phyloP scores from a whole-genome alignment of 495 filamentous ascomycete species.

The Collariella sp. region DNA sequence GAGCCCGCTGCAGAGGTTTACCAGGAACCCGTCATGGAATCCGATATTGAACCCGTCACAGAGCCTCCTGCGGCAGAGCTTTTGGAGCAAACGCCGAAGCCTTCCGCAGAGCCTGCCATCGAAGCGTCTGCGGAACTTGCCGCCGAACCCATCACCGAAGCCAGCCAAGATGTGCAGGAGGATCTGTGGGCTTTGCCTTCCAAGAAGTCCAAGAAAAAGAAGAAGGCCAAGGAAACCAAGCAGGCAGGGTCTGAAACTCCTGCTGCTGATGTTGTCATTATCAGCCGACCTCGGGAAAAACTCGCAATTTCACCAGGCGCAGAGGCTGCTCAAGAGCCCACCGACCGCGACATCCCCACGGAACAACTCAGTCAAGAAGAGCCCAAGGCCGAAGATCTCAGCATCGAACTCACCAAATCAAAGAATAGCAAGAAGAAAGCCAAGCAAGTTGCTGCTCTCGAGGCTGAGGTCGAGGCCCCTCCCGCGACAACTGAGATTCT shows the following conservation, averaged over 20 bases:
- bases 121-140: neutral
- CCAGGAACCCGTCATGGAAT: neutral
- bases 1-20: neutral
- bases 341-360: neutral
- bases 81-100: neutral
- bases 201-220: conserved; percentile 25
- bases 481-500: conserved; percentile 3
- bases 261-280: neutral
- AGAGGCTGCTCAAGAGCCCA: neutral
- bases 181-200: conserved; percentile 3
- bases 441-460: conserved; percentile 14
- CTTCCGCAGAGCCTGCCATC: neutral
- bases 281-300: neutral
- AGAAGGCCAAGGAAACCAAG: conserved; percentile 24
- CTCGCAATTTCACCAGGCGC: neutral
- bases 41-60: neutral
- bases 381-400: neutral
- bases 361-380: neutral
- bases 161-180: conserved; percentile 1
- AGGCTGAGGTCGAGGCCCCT: neutral
- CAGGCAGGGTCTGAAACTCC: conserved; percentile 15
- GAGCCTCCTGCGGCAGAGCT: neutral
- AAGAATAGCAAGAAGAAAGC: conserved; percentile 22
- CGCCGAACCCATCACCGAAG: neutral
- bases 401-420: neutral